Evolutionary conservation across 2,329 filamentous ascomycete genomes (phyloP), one percentile per base, ranked within the genome.

Genomic region (Chaetothyriales sp.): DNA sequence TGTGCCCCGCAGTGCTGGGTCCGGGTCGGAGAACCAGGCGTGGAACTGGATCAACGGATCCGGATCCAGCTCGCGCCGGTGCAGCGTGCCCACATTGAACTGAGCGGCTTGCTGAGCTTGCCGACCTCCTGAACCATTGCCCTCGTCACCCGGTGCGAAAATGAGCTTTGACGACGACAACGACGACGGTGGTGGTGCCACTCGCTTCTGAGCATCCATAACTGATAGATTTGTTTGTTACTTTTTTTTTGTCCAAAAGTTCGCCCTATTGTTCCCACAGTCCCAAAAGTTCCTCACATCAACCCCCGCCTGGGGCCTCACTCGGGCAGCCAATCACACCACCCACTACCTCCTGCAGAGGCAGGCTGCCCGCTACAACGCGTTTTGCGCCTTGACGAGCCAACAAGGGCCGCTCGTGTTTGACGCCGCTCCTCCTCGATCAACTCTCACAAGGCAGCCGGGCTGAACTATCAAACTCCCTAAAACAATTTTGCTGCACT

Each of bases 21-120:
- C 79, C 0, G 89, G 86, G 54, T 82, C 76, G 10, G 77, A 75
- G 76, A 94, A 98, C 92, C 92, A 98, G 56, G 71, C 68, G 72
- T 94, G 79, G 74, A 97, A 98, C 72, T 97, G 92, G 29, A 75
- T 73, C 53, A 90, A 80, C 0, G 92, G 92, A 51, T 77, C 77
- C 7, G 71, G 51, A 1, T 74, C 63, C 61, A 94, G 80, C 63
- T 87, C 77, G 1, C 67, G 62, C 46, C 72, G 75, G 37, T 76
- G 73, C 28, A 94, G 79, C 1, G 75, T 73, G 60, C 78, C 79
- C 66, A 76, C 75, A 48, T 77, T 80, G 74, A 89, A 94, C 67
- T 94, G 88, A 20, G 79, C 80, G 9, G 88, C 87, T 66, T 85
- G 85, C 1, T 73, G 71, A 50, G 77, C 69, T 58, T 74, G 70